Conservation (phyloP, 345 rosid species). For the Stellera chamaejasme region DNA sequence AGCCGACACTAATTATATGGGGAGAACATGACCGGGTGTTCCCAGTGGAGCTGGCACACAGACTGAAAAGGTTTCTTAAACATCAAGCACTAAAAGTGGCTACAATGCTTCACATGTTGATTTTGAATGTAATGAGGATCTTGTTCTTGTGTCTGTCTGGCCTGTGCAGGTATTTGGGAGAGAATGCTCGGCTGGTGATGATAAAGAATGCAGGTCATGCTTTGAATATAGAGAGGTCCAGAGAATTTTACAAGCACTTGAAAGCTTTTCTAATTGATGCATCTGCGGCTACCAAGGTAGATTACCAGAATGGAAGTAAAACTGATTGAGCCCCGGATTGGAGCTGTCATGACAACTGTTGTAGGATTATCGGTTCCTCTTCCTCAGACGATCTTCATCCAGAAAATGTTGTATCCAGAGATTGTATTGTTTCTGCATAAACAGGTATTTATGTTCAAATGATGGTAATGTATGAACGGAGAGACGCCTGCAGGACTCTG, state of each 20-base stretch:
- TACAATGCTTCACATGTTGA: not conserved
- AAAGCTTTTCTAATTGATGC: slow-evolving; percentile 52
- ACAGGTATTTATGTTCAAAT: too few relatives aligned
- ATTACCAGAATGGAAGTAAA: slow-evolving; percentile 23
- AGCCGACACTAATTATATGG: slow-evolving; percentile 74
- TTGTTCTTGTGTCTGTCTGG: not conserved
- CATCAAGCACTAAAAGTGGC: not conserved
- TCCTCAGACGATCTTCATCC: too few relatives aligned
- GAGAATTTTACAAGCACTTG: slow-evolving; percentile 51
- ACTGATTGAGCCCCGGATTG: slow-evolving; percentile 17
- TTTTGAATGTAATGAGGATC: not conserved
- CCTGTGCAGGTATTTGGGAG: slow-evolving; percentile 52
- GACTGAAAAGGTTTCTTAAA: slow-evolving; percentile 44
- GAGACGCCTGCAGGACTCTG: too few relatives aligned
- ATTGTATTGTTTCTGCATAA: too few relatives aligned
- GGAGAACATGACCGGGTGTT: slow-evolving; percentile 78
- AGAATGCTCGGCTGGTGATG: slow-evolving; percentile 41
- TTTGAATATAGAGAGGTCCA: slow-evolving; percentile 60
- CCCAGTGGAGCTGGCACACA: slow-evolving; percentile 68
- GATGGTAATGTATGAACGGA: too few relatives aligned
- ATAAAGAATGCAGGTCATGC: slow-evolving; percentile 80
- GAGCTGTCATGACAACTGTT: too few relatives aligned
- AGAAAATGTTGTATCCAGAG: too few relatives aligned
- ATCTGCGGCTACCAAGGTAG: slow-evolving; percentile 18
- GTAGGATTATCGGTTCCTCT: too few relatives aligned